Evolutionary conservation across 805 yeast species (phyloP), one percentile per base, ranked within the genome.

Genomic region (Isabelozyma heimii): DNA sequence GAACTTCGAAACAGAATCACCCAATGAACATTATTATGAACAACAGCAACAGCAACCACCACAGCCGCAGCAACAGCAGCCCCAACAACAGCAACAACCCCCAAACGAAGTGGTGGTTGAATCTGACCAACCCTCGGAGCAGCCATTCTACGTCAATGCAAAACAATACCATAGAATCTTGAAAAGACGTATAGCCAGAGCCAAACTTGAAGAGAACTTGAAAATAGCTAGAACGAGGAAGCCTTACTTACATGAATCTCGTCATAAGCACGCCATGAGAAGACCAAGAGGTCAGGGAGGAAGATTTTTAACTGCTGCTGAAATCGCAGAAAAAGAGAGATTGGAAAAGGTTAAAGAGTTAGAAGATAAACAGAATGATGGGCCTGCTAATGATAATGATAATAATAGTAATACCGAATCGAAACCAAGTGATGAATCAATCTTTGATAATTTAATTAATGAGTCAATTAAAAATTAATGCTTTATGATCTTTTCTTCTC

Each of bases 241-340:
- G 63, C 97, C 98, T 10, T 92, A 95, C 67, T 68, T 94, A 44
- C 99, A 94, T 64, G 99, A 94, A 68, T 89, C 97, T 15, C 80
- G 99, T 59, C 99, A 94, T 66, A 92, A 94, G 65, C 99, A 94
- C 66, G 99, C 99, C 2, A 94, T 94, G 99, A 81, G 98, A 63
- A 81, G 99, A 65, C 98, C 99, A 13, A 82, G 99, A 58, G 99
- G 99, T 26, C 98, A 94, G 71, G 99, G 99, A 30, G 99, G 99
- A 6, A 77, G 99, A 52, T 94, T 94, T 57, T 70, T 94, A 51
- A 94, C 99, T 0, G 97, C 98, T 12, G 96, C 97, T 6, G 79
- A 74, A 54, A 73, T 74, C 43, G 78, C 78, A 3, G 78, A 74
- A 49, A 70, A 70, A 58, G 78, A 72, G 38, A 58, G 74, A 27